A percentile compares a stretch with the other conserved stretches of the same genome.
These are phyloP conservation scores for Pichia scutulata DNA, from an alignment of 805 yeast genomes.

Conservation along the genomic window DNA sequence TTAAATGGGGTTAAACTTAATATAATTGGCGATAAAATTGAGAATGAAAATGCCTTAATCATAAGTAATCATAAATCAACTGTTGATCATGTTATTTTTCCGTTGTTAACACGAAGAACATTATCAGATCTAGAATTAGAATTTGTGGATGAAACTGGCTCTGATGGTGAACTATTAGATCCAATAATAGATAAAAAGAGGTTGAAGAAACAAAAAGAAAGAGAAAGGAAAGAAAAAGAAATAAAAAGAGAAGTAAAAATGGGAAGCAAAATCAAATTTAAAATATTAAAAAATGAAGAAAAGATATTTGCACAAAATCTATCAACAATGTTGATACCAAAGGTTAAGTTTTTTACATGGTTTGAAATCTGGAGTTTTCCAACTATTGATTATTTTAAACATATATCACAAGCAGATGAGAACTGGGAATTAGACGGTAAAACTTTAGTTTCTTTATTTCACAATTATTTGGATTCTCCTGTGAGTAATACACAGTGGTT, in stretches of 20 bases:
- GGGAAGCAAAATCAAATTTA: not conserved
- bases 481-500: slow-evolving; percentile 45
- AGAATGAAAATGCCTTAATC: slow-evolving; percentile 30
- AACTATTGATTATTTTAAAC: slow-evolving; percentile 36
- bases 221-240: not conserved
- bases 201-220: not conserved
- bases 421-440: slow-evolving; percentile 52
- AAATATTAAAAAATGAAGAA: slow-evolving; percentile 2
- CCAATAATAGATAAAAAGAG: not conserved
- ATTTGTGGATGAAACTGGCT: not conserved
- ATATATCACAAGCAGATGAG: slow-evolving; percentile 53
- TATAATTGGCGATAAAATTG: slow-evolving; percentile 37
- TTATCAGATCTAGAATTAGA: not conserved
- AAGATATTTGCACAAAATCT: slow-evolving; percentile 21
- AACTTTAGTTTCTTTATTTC: slow-evolving; percentile 28
- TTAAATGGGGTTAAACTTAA: slow-evolving; percentile 32
- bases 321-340: slow-evolving; percentile 30
- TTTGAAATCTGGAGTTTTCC: slow-evolving; percentile 58
- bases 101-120: slow-evolving; percentile 31
- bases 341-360: slow-evolving; percentile 65
- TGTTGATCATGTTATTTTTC: slow-evolving; percentile 55
- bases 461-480: slow-evolving; percentile 21
- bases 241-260: not conserved
- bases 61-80: slow-evolving; percentile 60
- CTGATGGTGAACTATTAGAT: slow-evolving; percentile 2